phyloP scores from a whole-genome alignment of 2,329 filamentous ascomycete genomes.

The Leptographium lundbergii region DNA sequence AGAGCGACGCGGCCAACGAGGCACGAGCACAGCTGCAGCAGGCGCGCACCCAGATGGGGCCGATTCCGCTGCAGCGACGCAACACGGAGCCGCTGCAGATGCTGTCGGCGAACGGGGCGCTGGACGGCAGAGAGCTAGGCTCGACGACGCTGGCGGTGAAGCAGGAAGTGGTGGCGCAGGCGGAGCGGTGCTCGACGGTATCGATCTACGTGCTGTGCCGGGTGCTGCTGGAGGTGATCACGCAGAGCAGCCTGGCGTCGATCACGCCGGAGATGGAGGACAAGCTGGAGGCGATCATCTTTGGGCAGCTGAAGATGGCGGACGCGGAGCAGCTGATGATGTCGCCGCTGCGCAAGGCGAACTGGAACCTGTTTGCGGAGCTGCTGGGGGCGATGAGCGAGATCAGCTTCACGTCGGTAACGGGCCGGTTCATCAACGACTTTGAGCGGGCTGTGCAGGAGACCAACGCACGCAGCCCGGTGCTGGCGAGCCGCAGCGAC shows the following conservation, averaged over 20 bases:
- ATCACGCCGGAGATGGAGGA: slow-evolving; percentile 89
- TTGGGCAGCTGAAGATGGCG: slow-evolving; percentile 81
- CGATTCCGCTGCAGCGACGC: slow-evolving; percentile 46
- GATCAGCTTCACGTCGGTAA: slow-evolving; percentile 76
- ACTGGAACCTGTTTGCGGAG: slow-evolving; percentile 91
- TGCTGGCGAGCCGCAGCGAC: slow-evolving; percentile 43
- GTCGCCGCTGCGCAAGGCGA: slow-evolving; percentile 77
- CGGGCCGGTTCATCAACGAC: slow-evolving; percentile 69
- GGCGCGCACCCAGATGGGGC: slow-evolving; percentile 25
- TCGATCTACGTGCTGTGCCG: slow-evolving; percentile 94
- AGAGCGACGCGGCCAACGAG: slow-evolving; percentile 75
- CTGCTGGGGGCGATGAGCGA: slow-evolving; percentile 93
- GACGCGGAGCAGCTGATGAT: slow-evolving; percentile 68
- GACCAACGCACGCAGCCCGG: slow-evolving; percentile 55
- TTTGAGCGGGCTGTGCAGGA: slow-evolving; percentile 69
- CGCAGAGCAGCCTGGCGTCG: slow-evolving; percentile 69
- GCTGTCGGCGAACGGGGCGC: slow-evolving; percentile 16
- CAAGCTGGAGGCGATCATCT: slow-evolving; percentile 89
- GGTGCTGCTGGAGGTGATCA: slow-evolving; percentile 86
- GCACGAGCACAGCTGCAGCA: slow-evolving; percentile 48
- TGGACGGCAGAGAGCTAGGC: slow-evolving; percentile 20
- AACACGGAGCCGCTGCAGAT: slow-evolving; percentile 60
- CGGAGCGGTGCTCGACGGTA: slow-evolving; percentile 81
- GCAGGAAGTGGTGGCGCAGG: slow-evolving; percentile 63
- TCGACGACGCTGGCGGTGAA: slow-evolving; percentile 31